Conservation (phyloP, 75 land plant genomes). For the Adiantum capillusveneris region DNA sequence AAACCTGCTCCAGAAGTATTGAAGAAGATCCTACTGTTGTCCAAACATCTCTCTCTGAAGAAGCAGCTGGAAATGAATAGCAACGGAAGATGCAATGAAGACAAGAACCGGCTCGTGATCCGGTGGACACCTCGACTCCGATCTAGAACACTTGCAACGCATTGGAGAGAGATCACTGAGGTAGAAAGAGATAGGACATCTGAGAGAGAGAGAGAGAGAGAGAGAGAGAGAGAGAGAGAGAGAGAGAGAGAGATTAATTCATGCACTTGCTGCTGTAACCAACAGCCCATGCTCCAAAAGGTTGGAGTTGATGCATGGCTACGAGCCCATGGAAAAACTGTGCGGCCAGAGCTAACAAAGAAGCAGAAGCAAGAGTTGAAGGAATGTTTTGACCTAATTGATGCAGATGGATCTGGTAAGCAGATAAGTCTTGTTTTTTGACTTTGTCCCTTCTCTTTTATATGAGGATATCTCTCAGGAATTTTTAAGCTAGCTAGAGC, state of each 20-base stretch:
- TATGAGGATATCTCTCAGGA: too few species aligned
- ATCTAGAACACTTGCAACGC: too few species aligned
- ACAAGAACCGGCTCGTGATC: too few species aligned
- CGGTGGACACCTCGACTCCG: too few species aligned
- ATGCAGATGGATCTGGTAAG: slow-evolving; percentile 35
- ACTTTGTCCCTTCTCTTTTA: background rate
- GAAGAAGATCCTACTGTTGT: too few species aligned
- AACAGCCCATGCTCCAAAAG: slow-evolving; percentile 10
- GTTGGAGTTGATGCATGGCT: slow-evolving; percentile 16
- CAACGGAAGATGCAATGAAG: too few species aligned
- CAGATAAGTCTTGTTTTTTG: background rate
- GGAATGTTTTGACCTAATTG: slow-evolving; percentile 37
- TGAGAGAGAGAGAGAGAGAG: background rate
- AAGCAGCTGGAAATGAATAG: too few species aligned
- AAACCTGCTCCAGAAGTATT: too few species aligned
- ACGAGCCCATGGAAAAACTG: slow-evolving; percentile 35
- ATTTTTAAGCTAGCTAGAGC: too few species aligned
- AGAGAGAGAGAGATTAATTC: background rate
- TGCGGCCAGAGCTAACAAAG: slow-evolving; percentile 27
- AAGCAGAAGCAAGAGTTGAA: slow-evolving; percentile 30
- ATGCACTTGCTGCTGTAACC: background rate
- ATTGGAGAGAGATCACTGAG: too few species aligned
- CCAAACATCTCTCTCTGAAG: too few species aligned
- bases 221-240: slow-evolving; percentile 1
- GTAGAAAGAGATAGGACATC: background rate